These are phyloP conservation scores for Phytophthora fragariae DNA, from an alignment of 352 stramenopile species.

Conservation along the genomic window DNA sequence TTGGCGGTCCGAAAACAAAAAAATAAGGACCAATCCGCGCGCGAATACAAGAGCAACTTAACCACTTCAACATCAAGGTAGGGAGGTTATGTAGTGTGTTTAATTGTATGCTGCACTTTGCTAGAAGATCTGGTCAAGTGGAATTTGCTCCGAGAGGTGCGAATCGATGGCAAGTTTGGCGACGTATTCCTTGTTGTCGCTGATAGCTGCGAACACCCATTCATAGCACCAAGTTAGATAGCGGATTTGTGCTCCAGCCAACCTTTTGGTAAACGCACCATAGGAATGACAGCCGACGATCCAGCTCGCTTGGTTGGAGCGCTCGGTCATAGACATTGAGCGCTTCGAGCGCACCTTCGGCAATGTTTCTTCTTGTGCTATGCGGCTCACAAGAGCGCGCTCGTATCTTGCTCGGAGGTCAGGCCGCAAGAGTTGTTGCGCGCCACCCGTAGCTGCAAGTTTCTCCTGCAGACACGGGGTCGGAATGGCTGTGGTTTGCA, in stretches of 20 bases:
- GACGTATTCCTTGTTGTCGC: slow-evolving; percentile 86
- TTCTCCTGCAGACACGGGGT: slow-evolving; percentile 69
- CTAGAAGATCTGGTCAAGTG: slow-evolving; percentile 74
- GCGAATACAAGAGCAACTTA: neutral
- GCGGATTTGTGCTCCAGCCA: neutral
- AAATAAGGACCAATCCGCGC: neutral
- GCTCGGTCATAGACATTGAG: slow-evolving; percentile 52
- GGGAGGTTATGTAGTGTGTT: neutral
- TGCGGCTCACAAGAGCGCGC: slow-evolving; percentile 48
- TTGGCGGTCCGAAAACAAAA: neutral
- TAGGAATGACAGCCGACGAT: slow-evolving; percentile 82
- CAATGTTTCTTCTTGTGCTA: slow-evolving; percentile 15
- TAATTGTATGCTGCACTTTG: neutral
- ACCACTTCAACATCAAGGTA: neutral
- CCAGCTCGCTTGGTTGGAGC: slow-evolving; percentile 58
- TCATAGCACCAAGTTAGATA: neutral
- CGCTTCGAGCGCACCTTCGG: slow-evolving; percentile 32
- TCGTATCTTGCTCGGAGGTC: slow-evolving; percentile 59
- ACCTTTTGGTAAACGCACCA: slow-evolving; percentile 39
- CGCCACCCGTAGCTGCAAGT: slow-evolving; percentile 39
- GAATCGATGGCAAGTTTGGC: slow-evolving; percentile 81
- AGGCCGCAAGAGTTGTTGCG: slow-evolving; percentile 28
- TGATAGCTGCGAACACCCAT: slow-evolving; percentile 53
- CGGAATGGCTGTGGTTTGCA: slow-evolving; percentile 51
- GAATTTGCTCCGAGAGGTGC: slow-evolving; percentile 66